Percentiles rank a stretch among this genome's conserved stretches.
These are phyloP conservation scores for Termitomyces sp. DNA, from an alignment of 768 basidiomycete genomes.

Conservation along the genomic window DNA sequence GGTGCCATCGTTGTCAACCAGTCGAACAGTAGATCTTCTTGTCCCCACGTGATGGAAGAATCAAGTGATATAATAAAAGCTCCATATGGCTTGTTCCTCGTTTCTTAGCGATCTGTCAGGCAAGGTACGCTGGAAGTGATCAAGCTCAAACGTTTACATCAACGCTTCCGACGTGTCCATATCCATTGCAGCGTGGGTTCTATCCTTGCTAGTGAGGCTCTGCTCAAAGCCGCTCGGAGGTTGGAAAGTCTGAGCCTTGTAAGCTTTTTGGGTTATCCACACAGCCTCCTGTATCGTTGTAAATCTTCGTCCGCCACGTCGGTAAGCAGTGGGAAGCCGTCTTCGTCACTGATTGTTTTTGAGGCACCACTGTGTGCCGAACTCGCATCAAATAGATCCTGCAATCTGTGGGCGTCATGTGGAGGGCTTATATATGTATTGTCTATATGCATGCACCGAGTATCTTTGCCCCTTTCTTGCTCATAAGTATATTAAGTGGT, in stretches of 20 bases:
- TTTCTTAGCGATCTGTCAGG: neutral
- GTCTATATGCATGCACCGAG: no score
- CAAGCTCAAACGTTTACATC: no score
- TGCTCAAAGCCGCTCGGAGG: neutral
- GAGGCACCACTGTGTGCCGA: constrained; percentile 4
- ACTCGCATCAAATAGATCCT: constrained; percentile 6
- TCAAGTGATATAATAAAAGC: neutral
- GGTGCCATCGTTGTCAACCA: constrained; percentile 19
- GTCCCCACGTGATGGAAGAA: neutral
- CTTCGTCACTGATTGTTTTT: neutral
- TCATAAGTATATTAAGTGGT: no score
- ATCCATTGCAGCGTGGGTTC: neutral
- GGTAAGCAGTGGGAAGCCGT: neutral
- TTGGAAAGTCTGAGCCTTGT: neutral
- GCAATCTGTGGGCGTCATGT: constrained; percentile 6
- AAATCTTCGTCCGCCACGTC: neutral
- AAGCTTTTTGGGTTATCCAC: neutral
- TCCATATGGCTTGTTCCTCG: no score
- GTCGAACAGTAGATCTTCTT: neutral
- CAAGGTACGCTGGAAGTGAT: no score
- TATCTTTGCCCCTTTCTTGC: neutral
- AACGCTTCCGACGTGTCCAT: neutral
- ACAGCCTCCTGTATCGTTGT: neutral
- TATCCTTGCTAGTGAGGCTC: neutral
- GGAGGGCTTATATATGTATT: constrained; percentile 1